Evolutionary conservation across 768 basidiomycete genomes (phyloP), one percentile per base, ranked within the genome.

Genomic region (Boletellus ananas): DNA sequence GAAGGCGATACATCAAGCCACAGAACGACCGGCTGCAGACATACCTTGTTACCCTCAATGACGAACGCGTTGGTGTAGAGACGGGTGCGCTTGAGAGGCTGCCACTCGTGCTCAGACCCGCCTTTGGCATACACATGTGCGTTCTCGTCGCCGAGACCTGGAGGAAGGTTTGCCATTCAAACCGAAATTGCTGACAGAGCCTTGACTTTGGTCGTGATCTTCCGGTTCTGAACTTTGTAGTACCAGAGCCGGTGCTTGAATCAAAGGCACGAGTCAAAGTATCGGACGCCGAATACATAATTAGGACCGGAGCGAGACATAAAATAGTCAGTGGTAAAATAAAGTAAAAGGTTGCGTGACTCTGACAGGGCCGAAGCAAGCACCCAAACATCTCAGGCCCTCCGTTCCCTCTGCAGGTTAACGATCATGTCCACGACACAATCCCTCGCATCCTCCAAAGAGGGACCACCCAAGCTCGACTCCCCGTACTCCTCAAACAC

Each of bases 61-160:
- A 90, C 70, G 57, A 86, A 88, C 35, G 83, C 84, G 58, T 88
- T 88, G 29, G 87, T 90, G 58, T 84, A 90, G 27, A 76, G 64
- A 45, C 70, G 77, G 13, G 58, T 67, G 23, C 62, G 65, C 6
- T 70, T 60, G 54, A 74, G 74, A 0, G 70, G 46, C 37, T 75
- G 60, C 86, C 85, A 88, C 20, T 71, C 62, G 11, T 59, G 55
- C 10, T 67, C 69, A 27, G 20, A 39, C n/a, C 73, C 70, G 8
- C 76, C 77, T 8, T 78, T 74, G 49, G 45, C 62, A 37, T 52
- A 74, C n/a, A 51, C 51, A 5, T 8, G 17, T 7, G 65, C 67
- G 20, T 21, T 40, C 23, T 59, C 60, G 27, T 65, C 58, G 38
- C 65, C 68, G 16, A 65, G 51, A 27, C 79, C 79, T n/a, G 79